phyloP scores from a whole-genome alignment of 73 alveolate genomes.

The Blepharisma stoltei region DNA sequence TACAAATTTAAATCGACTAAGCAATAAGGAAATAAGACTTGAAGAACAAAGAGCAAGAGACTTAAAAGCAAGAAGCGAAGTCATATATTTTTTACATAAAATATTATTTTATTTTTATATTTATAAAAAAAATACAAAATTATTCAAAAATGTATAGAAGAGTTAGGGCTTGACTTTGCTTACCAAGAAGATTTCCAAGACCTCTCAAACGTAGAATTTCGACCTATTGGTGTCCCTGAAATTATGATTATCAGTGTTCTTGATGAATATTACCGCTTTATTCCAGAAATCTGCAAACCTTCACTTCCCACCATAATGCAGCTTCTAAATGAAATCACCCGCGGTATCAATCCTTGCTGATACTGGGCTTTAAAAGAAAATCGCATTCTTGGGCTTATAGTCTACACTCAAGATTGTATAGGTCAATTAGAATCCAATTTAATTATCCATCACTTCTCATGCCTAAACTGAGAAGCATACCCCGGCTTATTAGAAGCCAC shows the following conservation, averaged over 20 bases:
- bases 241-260: not conserved
- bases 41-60: not conserved
- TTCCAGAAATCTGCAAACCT: not conserved
- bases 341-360: not conserved
- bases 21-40: not conserved
- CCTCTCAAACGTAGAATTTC: not conserved
- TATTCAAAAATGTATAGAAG: too few relatives aligned
- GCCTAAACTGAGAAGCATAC: not conserved
- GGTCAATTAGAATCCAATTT: not conserved
- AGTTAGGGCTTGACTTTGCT: slow-evolving; percentile 21
- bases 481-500: not conserved
- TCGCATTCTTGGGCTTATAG: not conserved
- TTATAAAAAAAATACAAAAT: too few relatives aligned
- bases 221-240: not conserved
- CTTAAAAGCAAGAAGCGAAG: not conserved
- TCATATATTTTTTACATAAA: too few relatives aligned
- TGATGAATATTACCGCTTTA: not conserved
- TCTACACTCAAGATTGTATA: not conserved
- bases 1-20: not conserved
- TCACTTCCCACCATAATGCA: not conserved
- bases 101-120: too few relatives aligned
- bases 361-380: slow-evolving; percentile 26
- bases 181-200: not conserved
- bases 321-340: not conserved
- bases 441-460: slow-evolving; percentile 13